A percentile compares a stretch with the other conserved stretches of the same genome.
Conservation (phyloP, 2,329 filamentous ascomycete genomes). For the Sclerotinia borealis region DNA sequence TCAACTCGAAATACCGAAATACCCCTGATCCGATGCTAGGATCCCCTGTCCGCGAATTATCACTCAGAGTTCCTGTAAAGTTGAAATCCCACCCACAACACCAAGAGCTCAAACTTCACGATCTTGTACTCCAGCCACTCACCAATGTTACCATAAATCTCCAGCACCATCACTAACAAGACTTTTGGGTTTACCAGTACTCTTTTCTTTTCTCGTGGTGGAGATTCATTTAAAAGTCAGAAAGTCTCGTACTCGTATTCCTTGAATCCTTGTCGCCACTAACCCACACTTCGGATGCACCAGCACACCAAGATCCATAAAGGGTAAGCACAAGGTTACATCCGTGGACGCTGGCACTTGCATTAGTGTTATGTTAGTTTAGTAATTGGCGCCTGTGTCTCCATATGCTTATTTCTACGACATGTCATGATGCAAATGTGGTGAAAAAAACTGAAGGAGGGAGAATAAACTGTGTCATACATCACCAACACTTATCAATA, state of each 20-base stretch:
- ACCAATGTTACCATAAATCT: not conserved
- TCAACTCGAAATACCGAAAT: not conserved
- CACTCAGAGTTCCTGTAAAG: not conserved
- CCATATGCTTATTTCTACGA: conserved; percentile 13
- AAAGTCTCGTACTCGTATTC: conserved; percentile 4
- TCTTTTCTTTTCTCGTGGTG: not conserved
- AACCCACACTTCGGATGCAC: not conserved
- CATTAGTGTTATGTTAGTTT: not conserved
- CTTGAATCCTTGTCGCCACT: not conserved
- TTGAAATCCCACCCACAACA: not conserved
- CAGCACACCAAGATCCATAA: not conserved
- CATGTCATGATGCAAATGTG: not conserved
- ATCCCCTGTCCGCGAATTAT: not conserved
- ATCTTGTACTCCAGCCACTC: not conserved
- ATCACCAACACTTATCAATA: not conserved
- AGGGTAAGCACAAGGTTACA: not conserved
- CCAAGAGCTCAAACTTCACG: not conserved
- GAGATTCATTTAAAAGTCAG: not conserved
- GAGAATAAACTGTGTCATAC: not conserved
- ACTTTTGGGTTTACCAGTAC: not conserved
- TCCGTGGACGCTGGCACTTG: not conserved
- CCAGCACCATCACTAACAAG: not conserved
- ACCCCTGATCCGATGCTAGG: not conserved
- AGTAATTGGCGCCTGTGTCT: not conserved
- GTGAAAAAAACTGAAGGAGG: not conserved